These are phyloP conservation scores for Metschnikowia continentalis DNA, from an alignment of 805 yeast species.

Conservation along the genomic window DNA sequence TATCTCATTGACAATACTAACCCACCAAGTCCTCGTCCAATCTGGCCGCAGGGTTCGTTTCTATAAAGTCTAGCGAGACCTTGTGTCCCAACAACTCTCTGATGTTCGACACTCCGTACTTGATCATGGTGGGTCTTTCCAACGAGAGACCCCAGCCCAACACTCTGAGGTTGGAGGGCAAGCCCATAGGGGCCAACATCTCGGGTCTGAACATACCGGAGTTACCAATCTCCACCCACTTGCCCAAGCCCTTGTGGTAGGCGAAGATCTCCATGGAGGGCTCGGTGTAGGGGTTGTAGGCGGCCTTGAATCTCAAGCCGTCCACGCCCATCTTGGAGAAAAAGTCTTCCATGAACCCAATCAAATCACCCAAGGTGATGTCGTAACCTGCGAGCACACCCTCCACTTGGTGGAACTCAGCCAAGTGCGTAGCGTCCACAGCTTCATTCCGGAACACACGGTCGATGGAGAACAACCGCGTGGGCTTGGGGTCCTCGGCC, in stretches of 20 bases:
- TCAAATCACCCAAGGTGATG: constrained; percentile 90
- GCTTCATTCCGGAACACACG: constrained; percentile 99
- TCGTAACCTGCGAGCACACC: constrained; percentile 98
- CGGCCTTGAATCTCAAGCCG: constrained; percentile 94
- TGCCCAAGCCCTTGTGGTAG: constrained; percentile 88
- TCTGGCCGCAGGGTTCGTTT: constrained; percentile 96
- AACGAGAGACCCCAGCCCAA: constrained; percentile 96
- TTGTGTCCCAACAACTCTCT: constrained; percentile 97
- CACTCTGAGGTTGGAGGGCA: constrained; percentile 89
- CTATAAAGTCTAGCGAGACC: constrained; percentile 90
- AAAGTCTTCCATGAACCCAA: constrained; percentile 97
- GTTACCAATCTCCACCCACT: constrained; percentile 99
- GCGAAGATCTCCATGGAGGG: constrained; percentile 97
- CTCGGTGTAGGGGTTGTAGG: constrained; percentile 98
- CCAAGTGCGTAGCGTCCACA: constrained; percentile 98
- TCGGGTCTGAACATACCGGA: constrained; percentile 99
- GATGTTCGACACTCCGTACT: constrained; percentile 91
- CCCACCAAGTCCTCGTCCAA: constrained; percentile 56
- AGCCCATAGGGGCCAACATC: constrained; percentile 97
- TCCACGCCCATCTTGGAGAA: constrained; percentile 96
- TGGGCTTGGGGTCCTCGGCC: constrained; percentile 85
- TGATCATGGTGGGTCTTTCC: constrained; percentile 99
- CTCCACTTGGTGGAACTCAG: constrained; percentile 99
- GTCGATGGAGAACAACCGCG: constrained; percentile 91
- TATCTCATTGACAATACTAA: background rate